Evolutionary conservation across 441 rosid species (phyloP).

Genomic region (Gossypium schwendimanii): DNA sequence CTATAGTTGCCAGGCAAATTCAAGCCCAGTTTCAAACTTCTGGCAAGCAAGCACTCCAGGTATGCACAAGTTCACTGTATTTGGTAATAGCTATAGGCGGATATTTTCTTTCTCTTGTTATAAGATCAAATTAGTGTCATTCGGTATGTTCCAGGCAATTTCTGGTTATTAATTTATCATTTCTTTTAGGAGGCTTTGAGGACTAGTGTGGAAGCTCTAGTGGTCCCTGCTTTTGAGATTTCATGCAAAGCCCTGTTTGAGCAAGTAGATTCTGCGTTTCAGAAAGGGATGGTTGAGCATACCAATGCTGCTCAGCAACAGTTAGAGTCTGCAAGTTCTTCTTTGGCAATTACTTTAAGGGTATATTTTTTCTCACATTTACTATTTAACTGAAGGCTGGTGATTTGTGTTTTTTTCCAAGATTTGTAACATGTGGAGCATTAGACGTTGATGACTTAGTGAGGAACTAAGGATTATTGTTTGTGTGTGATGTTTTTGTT

Average conservation of each 20-base stretch:
- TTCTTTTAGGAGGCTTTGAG: constrained; percentile 42
- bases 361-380: constrained; percentile 22
- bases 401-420: not conserved
- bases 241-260: constrained; percentile 64
- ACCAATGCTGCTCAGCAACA: constrained; percentile 49
- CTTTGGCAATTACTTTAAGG: constrained; percentile 48
- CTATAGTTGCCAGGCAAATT: constrained; percentile 54
- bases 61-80: constrained; percentile 16
- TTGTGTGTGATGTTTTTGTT: not conserved
- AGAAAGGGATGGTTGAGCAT: constrained; percentile 58
- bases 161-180: constrained; percentile 16
- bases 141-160: constrained; percentile 7
- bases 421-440: not conserved
- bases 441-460: not conserved
- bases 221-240: constrained; percentile 62
- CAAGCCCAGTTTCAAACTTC: constrained; percentile 64
- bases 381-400: not conserved
- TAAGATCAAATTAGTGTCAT: not conserved
- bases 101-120: not conserved
- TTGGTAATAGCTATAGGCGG: constrained; percentile 1
- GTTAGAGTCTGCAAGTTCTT: constrained; percentile 46
- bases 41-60: constrained; percentile 70
- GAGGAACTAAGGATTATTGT: not conserved
- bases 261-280: constrained; percentile 57
- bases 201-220: constrained; percentile 44